These are phyloP conservation scores for Fusarium duplospermum DNA, from an alignment of 2,329 filamentous ascomycete genomes.

Conservation along the genomic window DNA sequence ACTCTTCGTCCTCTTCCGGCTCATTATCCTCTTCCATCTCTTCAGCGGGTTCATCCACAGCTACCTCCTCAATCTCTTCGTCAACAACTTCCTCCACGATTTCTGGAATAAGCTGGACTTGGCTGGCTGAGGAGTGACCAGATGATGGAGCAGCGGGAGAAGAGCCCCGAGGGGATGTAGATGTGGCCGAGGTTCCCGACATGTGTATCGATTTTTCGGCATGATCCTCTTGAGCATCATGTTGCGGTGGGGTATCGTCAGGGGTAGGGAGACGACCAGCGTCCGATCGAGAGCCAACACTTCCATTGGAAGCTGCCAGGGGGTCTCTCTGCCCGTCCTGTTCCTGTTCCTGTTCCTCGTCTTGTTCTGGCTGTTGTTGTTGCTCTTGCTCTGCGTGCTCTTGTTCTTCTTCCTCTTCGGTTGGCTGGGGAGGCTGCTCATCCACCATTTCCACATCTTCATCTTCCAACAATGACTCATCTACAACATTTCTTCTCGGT, in stretches of 20 bases:
- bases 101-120: constrained; percentile 8
- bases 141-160: constrained; percentile 9
- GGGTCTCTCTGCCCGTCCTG: constrained; percentile 17
- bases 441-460: constrained; percentile 31
- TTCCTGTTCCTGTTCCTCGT: constrained; percentile 24
- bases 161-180: constrained; percentile 13
- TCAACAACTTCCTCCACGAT: constrained; percentile 32
- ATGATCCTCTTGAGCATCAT: constrained; percentile 37
- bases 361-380: constrained; percentile 20
- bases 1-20: constrained; percentile 12
- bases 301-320: constrained; percentile 44
- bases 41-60: constrained; percentile 23
- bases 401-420: constrained; percentile 16
- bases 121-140: not conserved
- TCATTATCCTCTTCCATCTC: constrained; percentile 20
- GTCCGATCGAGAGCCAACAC: constrained; percentile 51
- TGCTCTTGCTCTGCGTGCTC: constrained; percentile 8
- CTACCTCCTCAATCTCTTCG: constrained; percentile 29
- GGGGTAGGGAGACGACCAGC: constrained; percentile 63
- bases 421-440: constrained; percentile 5
- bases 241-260: constrained; percentile 61
- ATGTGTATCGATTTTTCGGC: constrained; percentile 32
- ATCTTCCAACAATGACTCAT: constrained; percentile 2
- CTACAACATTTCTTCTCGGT: constrained; percentile 8
- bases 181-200: constrained; percentile 19